Conservation (phyloP, 441 rosid genomes). For the Euphorbia celastroides region DNA sequence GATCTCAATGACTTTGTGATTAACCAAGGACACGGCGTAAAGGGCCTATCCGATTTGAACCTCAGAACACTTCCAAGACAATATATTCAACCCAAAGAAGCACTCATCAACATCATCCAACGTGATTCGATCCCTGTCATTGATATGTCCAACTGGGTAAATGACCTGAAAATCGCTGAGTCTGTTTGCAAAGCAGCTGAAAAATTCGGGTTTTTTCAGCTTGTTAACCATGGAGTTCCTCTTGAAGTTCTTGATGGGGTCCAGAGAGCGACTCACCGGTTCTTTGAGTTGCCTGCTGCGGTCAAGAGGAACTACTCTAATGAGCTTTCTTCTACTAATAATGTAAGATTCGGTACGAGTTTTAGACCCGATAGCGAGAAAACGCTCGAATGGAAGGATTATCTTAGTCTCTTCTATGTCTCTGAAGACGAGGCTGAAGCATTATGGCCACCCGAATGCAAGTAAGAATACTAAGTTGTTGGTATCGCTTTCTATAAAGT, state of each 20-base stretch:
- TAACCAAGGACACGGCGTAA: conserved; percentile 31
- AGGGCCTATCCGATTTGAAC: conserved; percentile 34
- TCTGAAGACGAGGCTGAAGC: conserved; percentile 25
- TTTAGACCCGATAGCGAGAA: conserved; percentile 28
- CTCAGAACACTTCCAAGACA: conserved; percentile 29
- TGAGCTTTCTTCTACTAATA: conserved; percentile 12
- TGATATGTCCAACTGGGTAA: conserved; percentile 27
- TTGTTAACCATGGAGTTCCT: conserved; percentile 33
- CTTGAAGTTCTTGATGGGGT: conserved; percentile 22
- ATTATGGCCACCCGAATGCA: too few species aligned
- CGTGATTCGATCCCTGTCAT: conserved; percentile 28
- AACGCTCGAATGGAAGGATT: conserved; percentile 33
- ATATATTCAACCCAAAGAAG: conserved; percentile 28
- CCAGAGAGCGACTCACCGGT: conserved; percentile 22
- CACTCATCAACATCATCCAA: not conserved
- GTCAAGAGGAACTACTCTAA: conserved; percentile 20
- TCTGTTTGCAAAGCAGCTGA: conserved; percentile 28
- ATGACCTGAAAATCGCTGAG: conserved; percentile 16
- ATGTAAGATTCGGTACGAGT: conserved; percentile 22
- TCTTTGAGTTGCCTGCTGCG: conserved; percentile 27
- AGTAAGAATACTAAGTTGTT: too few species aligned
- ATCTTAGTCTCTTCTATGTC: conserved; percentile 23
- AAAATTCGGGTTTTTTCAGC: conserved; percentile 33
- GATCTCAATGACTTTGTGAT: conserved; percentile 22
- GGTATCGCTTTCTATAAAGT: too few species aligned